Evolutionary conservation across 352 stramenopile species (phyloP), one percentile per base, ranked within the genome.

Genomic region (Phytophthora fragariae): DNA sequence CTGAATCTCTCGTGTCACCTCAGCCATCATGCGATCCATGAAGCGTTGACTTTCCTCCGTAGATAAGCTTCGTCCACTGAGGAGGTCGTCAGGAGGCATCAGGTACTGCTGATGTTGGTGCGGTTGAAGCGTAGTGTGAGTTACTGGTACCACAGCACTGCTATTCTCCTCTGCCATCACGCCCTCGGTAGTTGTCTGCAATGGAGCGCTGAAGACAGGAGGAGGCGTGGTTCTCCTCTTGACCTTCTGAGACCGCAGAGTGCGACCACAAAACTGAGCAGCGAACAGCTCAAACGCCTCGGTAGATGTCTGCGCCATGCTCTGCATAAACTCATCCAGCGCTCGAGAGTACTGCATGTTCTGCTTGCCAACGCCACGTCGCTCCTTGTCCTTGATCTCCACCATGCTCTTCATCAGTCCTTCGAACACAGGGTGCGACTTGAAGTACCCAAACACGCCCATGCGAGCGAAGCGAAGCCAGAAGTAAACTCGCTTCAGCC

Each of bases 251-350:
- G 89, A 94, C 2, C 87, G 87, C 39, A 87, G 59, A 12, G 87
- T 91, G 33, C 87, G 89, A 0, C 86, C 89, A 62, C 89, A 94
- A 59, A 95, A 92, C 19, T 93, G 76, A 17, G 76, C 62, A 12
- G 87, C 74, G 59, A 95, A 95, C n/a, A 93, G 64, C 57, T 95
- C 89, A 19, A 94, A 93, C 9, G 87, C 87, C 15, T 92, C 83
- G 56, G 88, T 84, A 0, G 89, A 94, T 47, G 91, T 70, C n/a
- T 79, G 68, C 1, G 85, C 70, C 31, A 95, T 75, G 12, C 72
- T 71, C 41, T 82, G 77, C 84, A 95, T 90, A 41, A 95, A 95
- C 10, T 84, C 84, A 58, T 95, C 89, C 62, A 95, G 64, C 8
- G 84, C 69, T 59, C 74, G 76, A 1, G 89, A 81, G 68, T 95